Conservation (phyloP, 140 eudicot species). For the Bidens hawaiensis region DNA sequence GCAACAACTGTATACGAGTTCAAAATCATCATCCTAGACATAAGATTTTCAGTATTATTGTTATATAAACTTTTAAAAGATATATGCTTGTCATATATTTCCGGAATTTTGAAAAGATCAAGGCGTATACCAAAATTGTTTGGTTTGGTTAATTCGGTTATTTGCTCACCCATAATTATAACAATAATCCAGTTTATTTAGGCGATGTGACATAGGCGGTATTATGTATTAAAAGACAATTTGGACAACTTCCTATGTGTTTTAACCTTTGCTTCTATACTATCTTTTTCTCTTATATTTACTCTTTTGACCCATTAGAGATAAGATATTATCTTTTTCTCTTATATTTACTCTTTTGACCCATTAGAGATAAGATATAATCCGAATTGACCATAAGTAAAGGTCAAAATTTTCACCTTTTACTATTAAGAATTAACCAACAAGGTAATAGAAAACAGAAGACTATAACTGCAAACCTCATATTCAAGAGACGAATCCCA, state of each 20-base stretch:
- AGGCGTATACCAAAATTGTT: too few relatives aligned
- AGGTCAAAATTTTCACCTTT: not conserved
- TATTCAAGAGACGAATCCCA: conserved; percentile 98
- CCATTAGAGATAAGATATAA: not conserved
- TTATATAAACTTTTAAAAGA: too few relatives aligned
- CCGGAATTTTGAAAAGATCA: too few relatives aligned
- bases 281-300: not conserved
- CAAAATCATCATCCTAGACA: too few relatives aligned
- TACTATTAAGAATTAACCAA: not conserved
- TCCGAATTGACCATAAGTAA: not conserved
- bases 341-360: not conserved
- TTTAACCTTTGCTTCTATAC: not conserved
- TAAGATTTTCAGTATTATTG: too few relatives aligned
- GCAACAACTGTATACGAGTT: too few relatives aligned
- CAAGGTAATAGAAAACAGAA: not conserved
- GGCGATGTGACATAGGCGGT: conserved; percentile 1
- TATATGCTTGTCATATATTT: too few relatives aligned
- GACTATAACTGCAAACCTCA: conserved; percentile 42
- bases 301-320: not conserved
- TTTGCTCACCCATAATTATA: too few relatives aligned
- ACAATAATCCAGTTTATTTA: not conserved
- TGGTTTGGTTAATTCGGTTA: too few relatives aligned
- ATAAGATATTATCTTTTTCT: not conserved
- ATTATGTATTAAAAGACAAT: not conserved
- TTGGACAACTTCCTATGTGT: not conserved